Base-by-base conservation (phyloP, 2,329 filamentous ascomycete genomes). In the Penicillium palitans region DNA sequence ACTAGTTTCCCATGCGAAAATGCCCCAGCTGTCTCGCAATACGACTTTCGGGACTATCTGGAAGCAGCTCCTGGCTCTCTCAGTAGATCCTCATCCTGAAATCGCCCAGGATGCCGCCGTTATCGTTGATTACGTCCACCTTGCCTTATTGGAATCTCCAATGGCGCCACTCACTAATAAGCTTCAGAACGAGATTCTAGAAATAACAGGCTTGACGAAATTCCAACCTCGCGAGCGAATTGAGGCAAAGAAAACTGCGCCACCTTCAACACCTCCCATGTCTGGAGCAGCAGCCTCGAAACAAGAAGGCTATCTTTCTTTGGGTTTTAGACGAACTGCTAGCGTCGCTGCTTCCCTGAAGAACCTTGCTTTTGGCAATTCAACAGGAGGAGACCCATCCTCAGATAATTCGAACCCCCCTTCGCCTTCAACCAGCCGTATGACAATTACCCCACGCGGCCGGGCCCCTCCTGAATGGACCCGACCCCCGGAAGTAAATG, bases 41-140 rank as follows among this genome's bases (percentile, higher is more conserved):
- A 96, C 92, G 0, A 90, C 96, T 19, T 97, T 96, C 73, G 89
- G 93, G 31, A 90, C 93, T 1, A 89, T 96, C 61, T 99, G 95
- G 95, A 95, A 96, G 73, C 90, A 97, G 69, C 83, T 96, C 44
- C 80, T 97, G 59, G 90, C 96, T 61, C 83, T 98, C 74, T 93
- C 91, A 45, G 91, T 96, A 19, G 95, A 99, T 71, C 93, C 95
- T 41, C 93, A 97, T 70, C 92, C 93, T 1, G 93, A 98, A 70
- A 90, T 98, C 35, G 90, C 96, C 62, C 84, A 89, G 64, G 90
- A 95, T 72, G 93, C 92, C 10, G 87, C 87, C 6, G 82, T 89
- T n/a, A 87, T 98, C 45, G 86, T 96, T 31, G 95, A 99, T 74
- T 90, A 89, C 68, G 83, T 98, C 27, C 88, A 97, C 70, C 83